A percentile compares a stretch with the other conserved stretches of the same genome.
These are phyloP conservation scores for Arachnomyces sp. DNA, from an alignment of 2,329 filamentous ascomycete species.

Conservation along the genomic window DNA sequence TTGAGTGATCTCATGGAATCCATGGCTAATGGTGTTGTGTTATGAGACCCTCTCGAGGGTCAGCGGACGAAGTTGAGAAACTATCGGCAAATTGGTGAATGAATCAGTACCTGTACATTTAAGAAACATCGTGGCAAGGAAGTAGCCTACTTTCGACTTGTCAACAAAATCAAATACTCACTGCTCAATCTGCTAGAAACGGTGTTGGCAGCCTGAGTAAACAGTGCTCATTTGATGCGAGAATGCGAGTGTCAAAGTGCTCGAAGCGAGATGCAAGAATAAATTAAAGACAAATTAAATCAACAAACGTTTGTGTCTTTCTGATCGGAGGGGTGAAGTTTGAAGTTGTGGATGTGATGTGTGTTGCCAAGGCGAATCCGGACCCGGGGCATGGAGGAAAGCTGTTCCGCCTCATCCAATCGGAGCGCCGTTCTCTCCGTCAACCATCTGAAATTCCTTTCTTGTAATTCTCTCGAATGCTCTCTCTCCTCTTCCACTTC, in stretches of 20 bases:
- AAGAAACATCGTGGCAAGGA: conserved; percentile 2
- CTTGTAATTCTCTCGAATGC: conserved; percentile 21
- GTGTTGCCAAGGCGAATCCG: too few relatives aligned
- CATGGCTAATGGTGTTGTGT: conserved; percentile 34
- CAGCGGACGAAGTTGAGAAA: neutral
- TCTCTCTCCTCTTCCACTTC: conserved; percentile 6
- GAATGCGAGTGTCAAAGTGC: too few relatives aligned
- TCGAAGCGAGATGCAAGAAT: too few relatives aligned
- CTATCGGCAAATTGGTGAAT: neutral
- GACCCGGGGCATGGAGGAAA: conserved; percentile 4
- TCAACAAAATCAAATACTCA: too few relatives aligned
- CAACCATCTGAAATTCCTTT: too few relatives aligned
- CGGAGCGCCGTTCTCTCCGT: conserved; percentile 25
- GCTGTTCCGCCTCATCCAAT: conserved; percentile 22
- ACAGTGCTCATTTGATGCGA: too few relatives aligned
- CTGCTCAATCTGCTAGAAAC: too few relatives aligned
- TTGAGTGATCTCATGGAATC: conserved; percentile 59
- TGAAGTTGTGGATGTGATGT: conserved; percentile 2
- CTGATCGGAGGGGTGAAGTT: neutral
- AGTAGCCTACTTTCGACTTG: neutral
- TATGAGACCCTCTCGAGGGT: neutral
- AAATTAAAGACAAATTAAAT: too few relatives aligned
- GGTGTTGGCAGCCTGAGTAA: too few relatives aligned
- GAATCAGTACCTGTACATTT: too few relatives aligned
- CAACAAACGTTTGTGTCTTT: neutral